Evolutionary conservation across 805 yeast genomes (phyloP), one percentile per base, ranked within the genome.

Genomic region (Yarrowia sp.): DNA sequence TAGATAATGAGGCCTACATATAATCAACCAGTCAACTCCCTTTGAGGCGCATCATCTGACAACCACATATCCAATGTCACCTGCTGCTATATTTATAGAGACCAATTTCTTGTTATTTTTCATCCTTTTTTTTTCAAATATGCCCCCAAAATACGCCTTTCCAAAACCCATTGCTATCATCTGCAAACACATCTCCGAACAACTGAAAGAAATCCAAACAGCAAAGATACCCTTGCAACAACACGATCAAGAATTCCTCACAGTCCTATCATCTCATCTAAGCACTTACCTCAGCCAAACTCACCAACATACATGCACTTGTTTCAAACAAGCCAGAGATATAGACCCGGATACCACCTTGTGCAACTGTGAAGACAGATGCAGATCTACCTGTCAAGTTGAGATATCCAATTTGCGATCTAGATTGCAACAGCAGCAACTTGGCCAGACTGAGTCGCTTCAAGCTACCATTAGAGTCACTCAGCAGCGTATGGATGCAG

Each of bases 101-200:
- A n/a, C n/a, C n/a, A n/a, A n/a, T n/a, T n/a, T n/a, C n/a, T n/a
- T n/a, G n/a, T n/a, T n/a, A n/a, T n/a, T n/a, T n/a, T n/a, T n/a
- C n/a, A n/a, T n/a, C n/a, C n/a, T n/a, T n/a, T n/a, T n/a, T n/a
- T n/a, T n/a, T n/a, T n/a, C n/a, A n/a, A n/a, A n/a, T n/a, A n/a
- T n/a, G n/a, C n/a, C 22, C 51, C n/a, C 22, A 22, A 48, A 48
- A 33, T 48, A 48, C 55, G 36, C 31, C 1, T 48, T 17, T 14
- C 55, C 55, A 4, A 48, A 48, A 17, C 55, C 28, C 4, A 48
- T 48, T 48, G 55, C 55, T 3, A 48, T 36, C 43, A 22, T 50
- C 14, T 36, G 57, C 43, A 50, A 50, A 36, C 57, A 50, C 43
- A 50, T 50, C 8, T 50, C 57, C 5, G 57, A 50, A 9, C 57